These are phyloP conservation scores for Saccharomyces hybrid DNA, from an alignment of 1,139 yeast genomes.

Conservation along the genomic window DNA sequence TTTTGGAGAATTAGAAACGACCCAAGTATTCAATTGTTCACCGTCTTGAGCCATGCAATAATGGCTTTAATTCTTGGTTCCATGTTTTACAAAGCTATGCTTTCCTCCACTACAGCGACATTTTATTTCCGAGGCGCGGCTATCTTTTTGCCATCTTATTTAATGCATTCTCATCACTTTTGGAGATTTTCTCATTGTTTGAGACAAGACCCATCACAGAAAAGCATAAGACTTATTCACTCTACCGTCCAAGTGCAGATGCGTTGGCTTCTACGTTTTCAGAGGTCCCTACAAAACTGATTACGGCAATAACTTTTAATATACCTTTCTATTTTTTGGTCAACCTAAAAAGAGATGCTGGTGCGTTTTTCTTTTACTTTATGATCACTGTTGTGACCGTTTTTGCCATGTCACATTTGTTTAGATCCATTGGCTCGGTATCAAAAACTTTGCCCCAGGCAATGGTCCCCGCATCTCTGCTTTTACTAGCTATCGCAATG, in stretches of 20 bases:
- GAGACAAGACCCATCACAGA: slow-evolving; percentile 64
- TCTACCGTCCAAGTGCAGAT: slow-evolving; percentile 62
- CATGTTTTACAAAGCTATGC: slow-evolving; percentile 49
- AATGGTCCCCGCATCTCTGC: slow-evolving; percentile 53
- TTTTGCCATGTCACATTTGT: slow-evolving; percentile 52
- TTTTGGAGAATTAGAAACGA: slow-evolving; percentile 52
- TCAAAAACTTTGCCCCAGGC: slow-evolving; percentile 48
- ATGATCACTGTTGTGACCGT: slow-evolving; percentile 42
- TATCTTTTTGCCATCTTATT: slow-evolving; percentile 60
- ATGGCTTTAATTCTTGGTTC: slow-evolving; percentile 61
- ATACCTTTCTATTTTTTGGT: slow-evolving; percentile 52
- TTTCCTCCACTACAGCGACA: slow-evolving; percentile 36
- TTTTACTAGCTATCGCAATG: slow-evolving; percentile 46
- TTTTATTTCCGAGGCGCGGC: slow-evolving; percentile 56
- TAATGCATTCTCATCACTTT: slow-evolving; percentile 57
- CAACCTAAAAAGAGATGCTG: slow-evolving; percentile 48
- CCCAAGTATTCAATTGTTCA: slow-evolving; percentile 49
- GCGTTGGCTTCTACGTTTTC: slow-evolving; percentile 54
- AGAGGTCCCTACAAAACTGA: slow-evolving; percentile 49
- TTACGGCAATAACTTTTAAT: slow-evolving; percentile 45
- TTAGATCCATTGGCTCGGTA: slow-evolving; percentile 52
- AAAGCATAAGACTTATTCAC: slow-evolving; percentile 57
- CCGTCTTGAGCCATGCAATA: slow-evolving; percentile 46
- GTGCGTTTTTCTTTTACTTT: slow-evolving; percentile 51
- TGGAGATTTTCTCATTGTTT: slow-evolving; percentile 55